Conservation (phyloP, 768 basidiomycete genomes). For the Termitomyces sp. region DNA sequence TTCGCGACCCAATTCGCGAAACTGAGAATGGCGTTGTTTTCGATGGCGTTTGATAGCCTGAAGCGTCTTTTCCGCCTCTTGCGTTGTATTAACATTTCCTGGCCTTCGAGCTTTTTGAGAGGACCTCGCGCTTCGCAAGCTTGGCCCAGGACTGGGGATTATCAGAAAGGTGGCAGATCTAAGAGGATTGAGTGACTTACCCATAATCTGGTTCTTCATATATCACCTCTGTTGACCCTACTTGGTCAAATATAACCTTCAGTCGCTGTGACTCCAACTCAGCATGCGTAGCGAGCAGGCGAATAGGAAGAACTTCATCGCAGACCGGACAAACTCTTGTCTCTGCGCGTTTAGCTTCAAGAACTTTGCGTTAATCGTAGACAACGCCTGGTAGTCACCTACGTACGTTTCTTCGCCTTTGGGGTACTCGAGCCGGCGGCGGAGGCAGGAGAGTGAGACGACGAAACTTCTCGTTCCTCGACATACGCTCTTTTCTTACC, state of each 20-base stretch:
- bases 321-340: slow-evolving; percentile 77
- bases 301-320: slow-evolving; percentile 67
- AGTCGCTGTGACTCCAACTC: slow-evolving; percentile 68
- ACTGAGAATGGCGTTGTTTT: slow-evolving; percentile 62
- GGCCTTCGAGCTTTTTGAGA: slow-evolving; percentile 41
- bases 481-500: slow-evolving; percentile 51
- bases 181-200: slow-evolving; percentile 31
- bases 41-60: slow-evolving; percentile 65
- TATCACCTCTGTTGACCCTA: slow-evolving; percentile 60
- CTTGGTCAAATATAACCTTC: slow-evolving; percentile 60
- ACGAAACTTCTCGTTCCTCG: slow-evolving; percentile 27
- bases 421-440: slow-evolving; percentile 25
- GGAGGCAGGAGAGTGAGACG: slow-evolving; percentile 35
- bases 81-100: slow-evolving; percentile 32
- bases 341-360: slow-evolving; percentile 67
- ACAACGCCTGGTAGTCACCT: slow-evolving; percentile 3
- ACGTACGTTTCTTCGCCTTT: slow-evolving; percentile 51
- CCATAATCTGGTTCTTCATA: slow-evolving; percentile 54
- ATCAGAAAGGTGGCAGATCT: neutral
- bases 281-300: slow-evolving; percentile 64
- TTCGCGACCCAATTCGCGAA: slow-evolving; percentile 67
- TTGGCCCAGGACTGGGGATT: slow-evolving; percentile 28
- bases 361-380: slow-evolving; percentile 2
- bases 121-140: slow-evolving; percentile 37
- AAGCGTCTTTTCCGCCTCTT: slow-evolving; percentile 52